Percentiles rank a stretch among this genome's conserved stretches.
phyloP scores from a whole-genome alignment of 192 early-diverging fungal species.

The Rhizoclosmatium globosum region DNA sequence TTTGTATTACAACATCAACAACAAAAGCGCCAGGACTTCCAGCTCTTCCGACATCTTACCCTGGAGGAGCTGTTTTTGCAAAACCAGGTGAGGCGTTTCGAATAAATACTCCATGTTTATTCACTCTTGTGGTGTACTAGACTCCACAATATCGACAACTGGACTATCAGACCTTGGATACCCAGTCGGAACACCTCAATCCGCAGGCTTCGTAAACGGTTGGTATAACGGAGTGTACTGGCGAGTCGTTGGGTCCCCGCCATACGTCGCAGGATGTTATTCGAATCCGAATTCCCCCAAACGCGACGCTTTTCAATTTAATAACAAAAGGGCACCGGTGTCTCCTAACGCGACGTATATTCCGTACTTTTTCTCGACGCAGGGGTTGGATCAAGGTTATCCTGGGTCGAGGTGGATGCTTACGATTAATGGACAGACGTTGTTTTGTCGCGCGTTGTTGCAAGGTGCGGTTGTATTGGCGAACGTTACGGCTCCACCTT shows the following conservation, averaged over 20 bases:
- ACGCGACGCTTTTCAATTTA: too few relatives aligned
- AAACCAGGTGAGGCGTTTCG: too few relatives aligned
- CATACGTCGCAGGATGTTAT: slow-evolving; percentile 5
- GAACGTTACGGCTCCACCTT: too few relatives aligned
- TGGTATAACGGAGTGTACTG: slow-evolving; percentile 27
- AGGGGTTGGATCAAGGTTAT: slow-evolving; percentile 28
- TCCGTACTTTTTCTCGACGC: too few relatives aligned
- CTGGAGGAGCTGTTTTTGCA: neutral
- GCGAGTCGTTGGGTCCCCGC: slow-evolving; percentile 7
- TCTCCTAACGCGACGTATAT: too few relatives aligned
- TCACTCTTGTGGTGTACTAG: too few relatives aligned
- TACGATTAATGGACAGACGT: neutral
- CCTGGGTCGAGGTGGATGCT: slow-evolving; percentile 17
- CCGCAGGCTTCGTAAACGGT: slow-evolving; percentile 16
- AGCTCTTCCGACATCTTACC: neutral
- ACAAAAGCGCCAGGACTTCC: neutral
- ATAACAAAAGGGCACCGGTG: too few relatives aligned
- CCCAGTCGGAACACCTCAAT: neutral
- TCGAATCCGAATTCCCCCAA: too few relatives aligned
- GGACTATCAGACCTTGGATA: slow-evolving; percentile 12
- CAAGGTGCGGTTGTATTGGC: neutral
- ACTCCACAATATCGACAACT: neutral
- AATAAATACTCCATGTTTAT: too few relatives aligned
- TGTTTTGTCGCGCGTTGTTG: slow-evolving; percentile 32
- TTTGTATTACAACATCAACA: too few relatives aligned